These are phyloP conservation scores for Globisporangium megalacanthum DNA, from an alignment of 352 stramenopile species.

Conservation along the genomic window DNA sequence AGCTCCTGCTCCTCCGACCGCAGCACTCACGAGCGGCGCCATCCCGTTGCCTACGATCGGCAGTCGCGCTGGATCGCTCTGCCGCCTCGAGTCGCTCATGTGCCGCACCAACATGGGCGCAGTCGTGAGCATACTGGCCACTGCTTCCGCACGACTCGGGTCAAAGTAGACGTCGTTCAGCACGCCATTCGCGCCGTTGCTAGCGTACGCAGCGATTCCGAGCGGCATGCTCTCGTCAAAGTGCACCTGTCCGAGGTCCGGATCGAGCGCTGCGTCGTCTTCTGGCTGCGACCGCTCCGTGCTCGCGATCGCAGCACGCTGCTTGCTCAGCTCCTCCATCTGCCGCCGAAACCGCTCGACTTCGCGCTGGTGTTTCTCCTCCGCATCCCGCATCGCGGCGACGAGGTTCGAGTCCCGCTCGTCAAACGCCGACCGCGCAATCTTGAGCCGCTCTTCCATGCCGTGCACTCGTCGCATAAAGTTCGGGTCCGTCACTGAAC, in stretches of 20 bases:
- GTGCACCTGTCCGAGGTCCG: slow-evolving; percentile 12
- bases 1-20: not conserved
- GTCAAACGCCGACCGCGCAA: slow-evolving; percentile 50
- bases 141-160: not conserved
- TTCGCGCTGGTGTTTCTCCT: slow-evolving; percentile 80
- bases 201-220: not conserved
- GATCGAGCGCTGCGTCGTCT: slow-evolving; percentile 14
- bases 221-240: slow-evolving; percentile 10
- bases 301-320: slow-evolving; percentile 52
- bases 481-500: slow-evolving; percentile 40
- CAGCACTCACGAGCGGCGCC: not conserved
- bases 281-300: slow-evolving; percentile 26
- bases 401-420: slow-evolving; percentile 70
- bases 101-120: not conserved
- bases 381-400: slow-evolving; percentile 65
- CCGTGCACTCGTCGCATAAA: slow-evolving; percentile 60
- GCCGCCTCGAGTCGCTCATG: not conserved
- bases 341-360: slow-evolving; percentile 78
- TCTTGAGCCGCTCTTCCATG: slow-evolving; percentile 60
- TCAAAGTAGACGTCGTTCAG: not conserved
- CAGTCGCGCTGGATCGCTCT: not conserved
- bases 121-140: not conserved
- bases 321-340: slow-evolving; percentile 82
- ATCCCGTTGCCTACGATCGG: not conserved
- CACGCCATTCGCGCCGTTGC: not conserved